phyloP scores from a whole-genome alignment of 1,139 yeast species.

The Yamadazyma atmosphaerica region DNA sequence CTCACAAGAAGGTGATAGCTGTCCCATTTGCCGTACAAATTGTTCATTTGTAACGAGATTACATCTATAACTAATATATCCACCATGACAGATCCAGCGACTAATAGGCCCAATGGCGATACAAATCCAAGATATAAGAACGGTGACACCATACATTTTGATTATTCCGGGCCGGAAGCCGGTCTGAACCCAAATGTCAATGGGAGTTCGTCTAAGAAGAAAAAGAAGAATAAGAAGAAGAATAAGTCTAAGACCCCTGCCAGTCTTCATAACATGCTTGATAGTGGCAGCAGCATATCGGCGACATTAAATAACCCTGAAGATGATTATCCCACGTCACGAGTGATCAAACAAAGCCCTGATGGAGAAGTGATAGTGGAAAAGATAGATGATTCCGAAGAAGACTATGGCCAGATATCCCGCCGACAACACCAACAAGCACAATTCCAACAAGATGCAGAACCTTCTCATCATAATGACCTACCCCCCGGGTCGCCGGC shows the following conservation, averaged over 20 bases:
- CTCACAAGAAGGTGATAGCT: no score
- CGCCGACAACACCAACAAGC: not conserved
- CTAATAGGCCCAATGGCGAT: not conserved
- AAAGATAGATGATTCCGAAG: conserved; percentile 39
- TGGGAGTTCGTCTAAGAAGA: conserved; percentile 21
- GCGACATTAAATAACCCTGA: conserved; percentile 57
- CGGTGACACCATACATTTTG: conserved; percentile 65
- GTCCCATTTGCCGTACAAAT: no score
- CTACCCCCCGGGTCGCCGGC: no score
- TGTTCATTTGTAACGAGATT: no score
- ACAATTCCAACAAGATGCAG: not conserved
- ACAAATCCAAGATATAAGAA: conserved; percentile 20
- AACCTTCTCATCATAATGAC: no score
- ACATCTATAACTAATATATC: no score
- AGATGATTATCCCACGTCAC: conserved; percentile 67
- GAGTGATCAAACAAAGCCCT: conserved; percentile 70
- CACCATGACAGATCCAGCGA: not conserved
- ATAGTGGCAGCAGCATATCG: conserved; percentile 17
- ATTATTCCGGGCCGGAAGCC: conserved; percentile 27
- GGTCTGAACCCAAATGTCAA: not conserved
- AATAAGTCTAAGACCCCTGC: conserved; percentile 21
- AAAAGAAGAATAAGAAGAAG: conserved; percentile 36
- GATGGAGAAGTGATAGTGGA: conserved; percentile 75
- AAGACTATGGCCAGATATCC: conserved; percentile 18
- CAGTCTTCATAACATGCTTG: not conserved